Evolutionary conservation across 305 asterid species (phyloP), one percentile per base, ranked within the genome.

Genomic region (Ilex paraguariensis): DNA sequence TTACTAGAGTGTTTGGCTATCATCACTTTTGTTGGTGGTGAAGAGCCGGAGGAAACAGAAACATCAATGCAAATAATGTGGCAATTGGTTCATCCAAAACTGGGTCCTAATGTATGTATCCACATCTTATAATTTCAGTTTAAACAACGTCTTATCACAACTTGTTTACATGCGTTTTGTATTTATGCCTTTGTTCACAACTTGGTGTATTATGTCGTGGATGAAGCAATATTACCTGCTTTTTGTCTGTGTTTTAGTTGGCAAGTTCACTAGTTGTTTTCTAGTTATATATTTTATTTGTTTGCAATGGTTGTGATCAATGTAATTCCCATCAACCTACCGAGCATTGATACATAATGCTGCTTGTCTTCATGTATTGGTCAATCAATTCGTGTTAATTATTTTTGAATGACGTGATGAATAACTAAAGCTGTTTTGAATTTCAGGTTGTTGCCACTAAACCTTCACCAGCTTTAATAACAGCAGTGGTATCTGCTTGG

Each of bases 11-110:
- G 97, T 70, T 72, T 93, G 91, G 95, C 94, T 63, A 66, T 90
- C 40, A 75, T 85, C 70, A 84, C 96, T 61, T 93, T 90, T 61
- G 81, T 90, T 71, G 97, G 97, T 40, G 96, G 92, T 49, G 92
- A 90, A 77, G 97, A 80, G 61, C 82, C 95, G 0, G 95, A 86
- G 56, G 78, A 86, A 58, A 85, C 88, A 3, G 96, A 93, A 73
- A 87, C 14, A 10, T 52, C 56, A 10, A 52, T 52, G 56, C 56
- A 52, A 52, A 52, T 52, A 17, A 52, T 52, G 92, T 93, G 99
- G 99, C 96, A 87, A 74, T 78, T 87, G 75, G 90, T 88, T 73
- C 91, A 86, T 69, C 96, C 95, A 9, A 93, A 90, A 82, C 68
- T 85, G 81, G 96, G 99, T 62, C 73, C 95, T 52, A 93, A 87